Conservation (phyloP, 345 rosid genomes). For the Eucalyptus curtisii region DNA sequence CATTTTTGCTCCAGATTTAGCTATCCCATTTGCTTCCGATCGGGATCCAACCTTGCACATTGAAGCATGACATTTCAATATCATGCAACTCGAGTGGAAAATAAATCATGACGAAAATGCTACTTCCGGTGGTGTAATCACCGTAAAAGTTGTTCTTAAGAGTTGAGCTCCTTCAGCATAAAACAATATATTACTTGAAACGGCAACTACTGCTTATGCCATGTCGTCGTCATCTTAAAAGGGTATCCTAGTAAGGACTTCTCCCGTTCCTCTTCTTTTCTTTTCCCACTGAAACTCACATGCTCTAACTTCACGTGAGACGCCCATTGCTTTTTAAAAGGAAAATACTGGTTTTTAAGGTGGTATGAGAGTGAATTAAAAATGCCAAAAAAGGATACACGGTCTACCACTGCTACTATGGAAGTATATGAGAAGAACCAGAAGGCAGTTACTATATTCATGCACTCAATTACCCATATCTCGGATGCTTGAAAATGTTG, state of each 20-base stretch:
- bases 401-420: background rate
- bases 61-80: background rate
- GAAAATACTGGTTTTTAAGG: accelerated
- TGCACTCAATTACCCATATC: background rate
- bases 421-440: background rate
- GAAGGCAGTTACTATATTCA: background rate
- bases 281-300: background rate
- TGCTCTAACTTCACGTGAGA: background rate
- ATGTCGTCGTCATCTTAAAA: background rate
- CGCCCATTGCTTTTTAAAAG: background rate
- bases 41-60: slow-evolving; percentile 78
- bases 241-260: background rate
- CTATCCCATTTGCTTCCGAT: slow-evolving; percentile 95
- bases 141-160: background rate
- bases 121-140: background rate
- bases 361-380: background rate
- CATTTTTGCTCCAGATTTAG: slow-evolving; percentile 97
- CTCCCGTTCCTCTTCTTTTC: background rate
- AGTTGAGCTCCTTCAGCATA: background rate
- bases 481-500: background rate
- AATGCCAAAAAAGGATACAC: background rate
- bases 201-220: background rate
- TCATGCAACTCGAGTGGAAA: background rate
- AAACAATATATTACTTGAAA: background rate
- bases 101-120: background rate